Conservation (phyloP, 805 yeast species). For the Teunomyces lycoperdinae region DNA sequence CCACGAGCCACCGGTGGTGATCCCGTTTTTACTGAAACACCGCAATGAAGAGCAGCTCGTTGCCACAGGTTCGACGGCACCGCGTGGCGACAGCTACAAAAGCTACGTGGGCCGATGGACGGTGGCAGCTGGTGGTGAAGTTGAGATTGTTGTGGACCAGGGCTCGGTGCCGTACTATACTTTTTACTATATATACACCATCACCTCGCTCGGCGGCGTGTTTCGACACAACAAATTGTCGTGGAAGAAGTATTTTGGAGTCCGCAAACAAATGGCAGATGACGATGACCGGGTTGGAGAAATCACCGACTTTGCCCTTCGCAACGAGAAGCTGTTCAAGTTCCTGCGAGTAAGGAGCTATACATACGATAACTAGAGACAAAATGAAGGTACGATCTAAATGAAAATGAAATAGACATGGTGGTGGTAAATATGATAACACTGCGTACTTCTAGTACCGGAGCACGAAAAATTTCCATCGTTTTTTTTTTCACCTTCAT, state of each 20-base stretch:
- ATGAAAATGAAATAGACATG: not conserved
- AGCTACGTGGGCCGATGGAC: constrained; percentile 56
- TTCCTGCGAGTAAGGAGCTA: constrained; percentile 63
- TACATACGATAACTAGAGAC: constrained; percentile 9
- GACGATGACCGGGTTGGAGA: constrained; percentile 52
- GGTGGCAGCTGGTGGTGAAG: constrained; percentile 50
- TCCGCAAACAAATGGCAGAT: constrained; percentile 37
- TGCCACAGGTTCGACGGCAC: constrained; percentile 1
- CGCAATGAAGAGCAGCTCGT: too few relatives aligned
- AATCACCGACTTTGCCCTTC: constrained; percentile 47
- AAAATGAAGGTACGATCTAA: not conserved
- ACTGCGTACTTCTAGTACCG: constrained; percentile 10
- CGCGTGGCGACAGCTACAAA: constrained; percentile 24
- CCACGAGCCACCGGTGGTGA: constrained; percentile 66
- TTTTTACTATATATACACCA: constrained; percentile 61
- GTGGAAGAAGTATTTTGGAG: constrained; percentile 66
- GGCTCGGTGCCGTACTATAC: constrained; percentile 61
- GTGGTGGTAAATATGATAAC: constrained; percentile 1
- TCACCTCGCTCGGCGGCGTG: constrained; percentile 55
- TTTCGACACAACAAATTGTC: constrained; percentile 65
- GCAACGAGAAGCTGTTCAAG: constrained; percentile 75
- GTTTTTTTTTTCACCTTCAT: constrained; percentile 10
- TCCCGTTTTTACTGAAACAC: constrained; percentile 48
- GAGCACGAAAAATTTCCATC: constrained; percentile 7
- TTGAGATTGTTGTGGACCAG: constrained; percentile 46